These are phyloP conservation scores for Hanseniaspora gamundiae DNA, from an alignment of 1,139 yeast genomes.

Conservation along the genomic window DNA sequence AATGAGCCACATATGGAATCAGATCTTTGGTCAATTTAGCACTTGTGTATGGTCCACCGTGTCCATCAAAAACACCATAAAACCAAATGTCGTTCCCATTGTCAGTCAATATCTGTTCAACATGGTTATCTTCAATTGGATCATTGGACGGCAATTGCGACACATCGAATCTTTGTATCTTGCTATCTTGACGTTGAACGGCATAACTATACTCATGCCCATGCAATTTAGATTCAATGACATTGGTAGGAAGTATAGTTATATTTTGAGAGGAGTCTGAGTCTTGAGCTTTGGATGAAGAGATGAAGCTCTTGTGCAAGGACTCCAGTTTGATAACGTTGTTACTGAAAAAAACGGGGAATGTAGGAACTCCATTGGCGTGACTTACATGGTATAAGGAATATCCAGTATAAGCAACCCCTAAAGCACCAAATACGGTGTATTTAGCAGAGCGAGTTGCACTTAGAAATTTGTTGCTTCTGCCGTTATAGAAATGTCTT, in stretches of 20 bases:
- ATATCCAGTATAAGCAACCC: background rate
- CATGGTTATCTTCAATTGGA: slow-evolving; percentile 90
- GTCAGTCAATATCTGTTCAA: slow-evolving; percentile 66
- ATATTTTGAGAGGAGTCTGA: slow-evolving; percentile 8
- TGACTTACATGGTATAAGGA: background rate
- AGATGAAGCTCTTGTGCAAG: background rate
- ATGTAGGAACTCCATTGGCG: background rate
- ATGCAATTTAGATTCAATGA: slow-evolving; percentile 58
- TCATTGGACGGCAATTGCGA: slow-evolving; percentile 84
- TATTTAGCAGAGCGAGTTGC: too few relatives aligned
- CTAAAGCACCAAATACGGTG: too few relatives aligned
- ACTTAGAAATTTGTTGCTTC: too few relatives aligned
- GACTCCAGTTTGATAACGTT: background rate
- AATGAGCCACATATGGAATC: slow-evolving; percentile 64
- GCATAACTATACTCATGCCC: slow-evolving; percentile 68
- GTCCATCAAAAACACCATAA: slow-evolving; percentile 95
- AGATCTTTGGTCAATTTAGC: slow-evolving; percentile 70
- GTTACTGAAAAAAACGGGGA: background rate
- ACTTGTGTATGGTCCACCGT: slow-evolving; percentile 92
- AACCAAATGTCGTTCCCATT: slow-evolving; percentile 48
- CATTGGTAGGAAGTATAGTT: slow-evolving; percentile 50
- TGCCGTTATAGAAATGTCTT: too few relatives aligned
- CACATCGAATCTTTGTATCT: slow-evolving; percentile 73
- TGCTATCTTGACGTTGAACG: slow-evolving; percentile 78
- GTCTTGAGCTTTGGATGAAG: background rate